Percentiles rank a stretch among this genome's conserved stretches.
These are phyloP conservation scores for Pythium chondricola DNA, from an alignment of 352 stramenopile genomes.

Conservation along the genomic window DNA sequence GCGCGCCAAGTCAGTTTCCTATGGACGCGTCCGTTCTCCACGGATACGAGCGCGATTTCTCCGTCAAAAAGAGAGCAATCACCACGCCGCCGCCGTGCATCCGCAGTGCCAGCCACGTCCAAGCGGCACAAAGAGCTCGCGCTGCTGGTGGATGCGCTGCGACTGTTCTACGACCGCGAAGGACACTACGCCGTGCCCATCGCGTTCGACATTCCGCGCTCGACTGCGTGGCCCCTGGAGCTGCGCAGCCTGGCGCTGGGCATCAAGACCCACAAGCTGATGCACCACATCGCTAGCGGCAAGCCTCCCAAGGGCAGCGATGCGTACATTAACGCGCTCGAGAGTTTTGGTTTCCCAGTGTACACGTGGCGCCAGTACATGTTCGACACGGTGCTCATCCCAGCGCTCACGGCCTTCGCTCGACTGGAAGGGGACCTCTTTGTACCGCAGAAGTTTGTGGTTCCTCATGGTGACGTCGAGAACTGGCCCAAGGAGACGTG, in stretches of 20 bases:
- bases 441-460: conserved; percentile 90
- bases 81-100: no score
- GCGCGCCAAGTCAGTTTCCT: no score
- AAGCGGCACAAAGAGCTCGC: conserved; percentile 24
- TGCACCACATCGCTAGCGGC: conserved; percentile 27
- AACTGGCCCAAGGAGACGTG: conserved; percentile 78
- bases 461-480: conserved; percentile 45
- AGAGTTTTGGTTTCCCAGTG: conserved; percentile 51
- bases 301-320: conserved; percentile 20
- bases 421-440: conserved; percentile 79
- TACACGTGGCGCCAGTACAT: conserved; percentile 53
- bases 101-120: no score
- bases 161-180: conserved; percentile 49
- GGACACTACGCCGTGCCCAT: conserved; percentile 58
- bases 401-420: conserved; percentile 79
- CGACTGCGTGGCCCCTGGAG: conserved; percentile 40
- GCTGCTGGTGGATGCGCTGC: conserved; percentile 41
- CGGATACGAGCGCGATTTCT: no score
- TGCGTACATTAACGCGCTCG: conserved; percentile 32
- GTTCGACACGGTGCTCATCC: conserved; percentile 51
- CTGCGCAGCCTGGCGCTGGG: conserved; percentile 49
- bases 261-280: conserved; percentile 48
- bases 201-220: conserved; percentile 27
- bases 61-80: no score
- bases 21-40: no score